A percentile compares a stretch with the other conserved stretches of the same genome.
Evolutionary conservation across 495 filamentous ascomycete species (phyloP).

Genomic region (Glarea lozoyensis): DNA sequence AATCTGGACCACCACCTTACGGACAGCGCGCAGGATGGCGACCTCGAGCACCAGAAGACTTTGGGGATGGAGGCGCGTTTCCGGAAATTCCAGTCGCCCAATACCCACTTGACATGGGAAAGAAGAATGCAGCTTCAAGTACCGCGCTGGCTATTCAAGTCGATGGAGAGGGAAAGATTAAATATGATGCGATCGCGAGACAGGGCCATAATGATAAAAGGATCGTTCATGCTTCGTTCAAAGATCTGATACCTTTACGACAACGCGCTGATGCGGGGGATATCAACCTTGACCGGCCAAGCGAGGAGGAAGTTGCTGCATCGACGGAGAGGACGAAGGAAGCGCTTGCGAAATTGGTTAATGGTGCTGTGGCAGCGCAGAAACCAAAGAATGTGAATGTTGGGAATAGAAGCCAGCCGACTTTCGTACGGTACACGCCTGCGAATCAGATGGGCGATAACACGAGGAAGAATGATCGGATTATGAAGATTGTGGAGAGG

Average conservation of each 20-base stretch:
- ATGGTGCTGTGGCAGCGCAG: constrained; percentile 80
- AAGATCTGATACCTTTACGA: constrained; percentile 89
- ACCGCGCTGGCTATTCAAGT: constrained; percentile 91
- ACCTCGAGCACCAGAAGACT: constrained; percentile 78
- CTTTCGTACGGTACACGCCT: constrained; percentile 92
- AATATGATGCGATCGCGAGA: constrained; percentile 92
- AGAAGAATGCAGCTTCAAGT: constrained; percentile 61
- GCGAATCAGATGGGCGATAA: constrained; percentile 96
- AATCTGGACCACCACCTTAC: constrained; percentile 78
- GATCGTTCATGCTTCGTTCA: constrained; percentile 90
- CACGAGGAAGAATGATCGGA: constrained; percentile 79
- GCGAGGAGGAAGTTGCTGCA: constrained; percentile 69
- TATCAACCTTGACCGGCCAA: constrained; percentile 80
- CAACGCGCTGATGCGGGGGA: constrained; percentile 93
- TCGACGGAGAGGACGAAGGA: constrained; percentile 82
- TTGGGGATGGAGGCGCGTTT: constrained; percentile 93
- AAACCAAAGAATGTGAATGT: constrained; percentile 92
- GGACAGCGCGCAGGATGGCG: constrained; percentile 80
- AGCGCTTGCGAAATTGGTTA: constrained; percentile 72
- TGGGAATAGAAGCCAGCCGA: constrained; percentile 68
- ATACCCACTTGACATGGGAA: constrained; percentile 91
- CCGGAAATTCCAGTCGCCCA: constrained; percentile 91
- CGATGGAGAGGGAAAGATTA: constrained; percentile 82
- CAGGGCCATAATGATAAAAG: constrained; percentile 77
- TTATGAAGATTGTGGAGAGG: constrained; percentile 95